These are phyloP conservation scores for Hirsutella rhossiliensis DNA, from an alignment of 2,329 filamentous ascomycete genomes.

Conservation along the genomic window DNA sequence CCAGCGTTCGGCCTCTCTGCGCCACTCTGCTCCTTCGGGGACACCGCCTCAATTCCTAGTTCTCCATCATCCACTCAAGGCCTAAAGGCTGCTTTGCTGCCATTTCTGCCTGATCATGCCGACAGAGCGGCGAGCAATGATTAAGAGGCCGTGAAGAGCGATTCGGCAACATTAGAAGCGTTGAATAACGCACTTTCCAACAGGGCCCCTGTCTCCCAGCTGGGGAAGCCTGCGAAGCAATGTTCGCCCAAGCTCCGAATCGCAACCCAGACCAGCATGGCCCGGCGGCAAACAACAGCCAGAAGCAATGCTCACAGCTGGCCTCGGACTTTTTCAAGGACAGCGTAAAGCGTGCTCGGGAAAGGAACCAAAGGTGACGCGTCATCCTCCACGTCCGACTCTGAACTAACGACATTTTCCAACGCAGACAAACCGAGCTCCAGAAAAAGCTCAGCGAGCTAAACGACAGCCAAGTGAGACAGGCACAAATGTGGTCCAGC, in stretches of 20 bases:
- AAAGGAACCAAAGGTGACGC: slow-evolving; percentile 82
- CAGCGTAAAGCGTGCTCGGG: slow-evolving; percentile 88
- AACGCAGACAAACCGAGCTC: slow-evolving; percentile 74
- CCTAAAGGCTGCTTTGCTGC: no score
- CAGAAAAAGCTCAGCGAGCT: slow-evolving; percentile 75
- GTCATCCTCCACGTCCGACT: background rate
- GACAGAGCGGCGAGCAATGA: no score
- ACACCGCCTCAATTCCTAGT: no score
- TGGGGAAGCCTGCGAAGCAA: no score
- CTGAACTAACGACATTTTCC: slow-evolving; percentile 1
- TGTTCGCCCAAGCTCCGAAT: slow-evolving; percentile 69
- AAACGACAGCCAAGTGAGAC: slow-evolving; percentile 59
- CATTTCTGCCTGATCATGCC: no score
- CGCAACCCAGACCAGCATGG: slow-evolving; percentile 75
- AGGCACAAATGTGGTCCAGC: slow-evolving; percentile 74
- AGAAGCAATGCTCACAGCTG: slow-evolving; percentile 56
- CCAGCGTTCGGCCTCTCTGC: no score
- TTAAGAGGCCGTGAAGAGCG: no score
- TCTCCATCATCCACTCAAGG: no score
- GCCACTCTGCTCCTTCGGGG: no score
- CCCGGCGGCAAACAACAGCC: slow-evolving; percentile 52
- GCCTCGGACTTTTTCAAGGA: slow-evolving; percentile 96
- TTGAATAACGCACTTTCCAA: no score
- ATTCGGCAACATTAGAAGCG: no score
- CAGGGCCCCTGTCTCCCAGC: no score